Percentiles rank a stretch among this genome's conserved stretches.
Evolutionary conservation across 768 basidiomycete genomes (phyloP).

Genomic region (Panus rudis): DNA sequence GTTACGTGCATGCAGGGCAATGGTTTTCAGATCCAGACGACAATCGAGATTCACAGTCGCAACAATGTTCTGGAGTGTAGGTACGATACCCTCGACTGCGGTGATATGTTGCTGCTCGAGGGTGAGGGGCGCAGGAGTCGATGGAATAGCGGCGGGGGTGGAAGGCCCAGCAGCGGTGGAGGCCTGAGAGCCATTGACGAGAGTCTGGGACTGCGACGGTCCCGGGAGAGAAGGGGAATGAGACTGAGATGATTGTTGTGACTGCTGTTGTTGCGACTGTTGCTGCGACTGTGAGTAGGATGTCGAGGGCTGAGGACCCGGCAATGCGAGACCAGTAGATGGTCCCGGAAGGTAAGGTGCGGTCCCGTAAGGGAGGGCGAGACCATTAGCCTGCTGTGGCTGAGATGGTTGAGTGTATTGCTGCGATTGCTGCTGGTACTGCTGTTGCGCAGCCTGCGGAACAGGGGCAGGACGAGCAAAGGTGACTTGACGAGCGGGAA

Average conservation of each 20-base stretch:
- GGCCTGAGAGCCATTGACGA: conserved; percentile 20
- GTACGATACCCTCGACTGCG: conserved; percentile 95
- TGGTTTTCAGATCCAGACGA: conserved; percentile 95
- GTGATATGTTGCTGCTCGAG: conserved; percentile 94
- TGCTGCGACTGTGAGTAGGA: conserved; percentile 19
- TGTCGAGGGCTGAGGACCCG: conserved; percentile 51
- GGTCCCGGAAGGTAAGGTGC: conserved; percentile 40
- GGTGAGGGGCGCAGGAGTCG: conserved; percentile 68
- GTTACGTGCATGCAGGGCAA: conserved; percentile 94
- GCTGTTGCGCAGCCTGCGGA: conserved; percentile 23
- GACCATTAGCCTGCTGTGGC: conserved; percentile 38
- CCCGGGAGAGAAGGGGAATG: conserved; percentile 25
- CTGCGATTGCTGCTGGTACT: conserved; percentile 39
- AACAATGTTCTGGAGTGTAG: conserved; percentile 99
- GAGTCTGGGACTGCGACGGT: conserved; percentile 18
- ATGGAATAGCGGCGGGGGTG: conserved; percentile 44
- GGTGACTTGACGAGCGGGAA: conserved; percentile 73
- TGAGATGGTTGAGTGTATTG: conserved; percentile 35
- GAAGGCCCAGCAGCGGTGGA: conserved; percentile 54
- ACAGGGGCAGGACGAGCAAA: conserved; percentile 57
- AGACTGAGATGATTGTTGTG: conserved; percentile 19
- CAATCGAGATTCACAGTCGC: conserved; percentile 98
- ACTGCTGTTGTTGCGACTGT: conserved; percentile 14
- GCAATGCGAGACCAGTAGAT: conserved; percentile 40
- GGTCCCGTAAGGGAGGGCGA: conserved; percentile 43